Percentiles rank a stretch among this genome's conserved stretches.
Evolutionary conservation across 768 basidiomycete species (phyloP).

Genomic region (Cyclocybe cylindracea): DNA sequence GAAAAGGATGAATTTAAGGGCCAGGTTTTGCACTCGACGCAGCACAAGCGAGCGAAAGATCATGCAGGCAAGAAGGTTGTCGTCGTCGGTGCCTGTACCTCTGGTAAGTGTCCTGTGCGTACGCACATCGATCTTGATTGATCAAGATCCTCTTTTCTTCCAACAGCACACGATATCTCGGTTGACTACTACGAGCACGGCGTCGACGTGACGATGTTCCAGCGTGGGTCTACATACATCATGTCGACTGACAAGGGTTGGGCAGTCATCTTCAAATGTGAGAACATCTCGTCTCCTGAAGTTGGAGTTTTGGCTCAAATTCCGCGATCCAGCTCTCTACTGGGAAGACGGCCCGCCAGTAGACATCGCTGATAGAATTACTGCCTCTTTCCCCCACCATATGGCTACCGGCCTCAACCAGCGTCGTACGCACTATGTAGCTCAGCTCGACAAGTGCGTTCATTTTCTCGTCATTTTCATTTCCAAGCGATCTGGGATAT

Average conservation of each 20-base stretch:
- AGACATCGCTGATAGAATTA: slow-evolving; percentile 48
- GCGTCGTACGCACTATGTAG: no score
- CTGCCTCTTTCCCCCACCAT: slow-evolving; percentile 41
- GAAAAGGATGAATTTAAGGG: slow-evolving; percentile 49
- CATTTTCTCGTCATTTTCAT: no score
- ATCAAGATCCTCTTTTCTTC: background rate
- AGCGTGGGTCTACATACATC: slow-evolving; percentile 52
- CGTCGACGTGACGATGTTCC: slow-evolving; percentile 48
- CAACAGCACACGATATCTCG: slow-evolving; percentile 38
- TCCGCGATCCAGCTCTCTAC: slow-evolving; percentile 31
- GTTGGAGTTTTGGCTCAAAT: background rate
- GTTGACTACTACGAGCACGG: slow-evolving; percentile 40
- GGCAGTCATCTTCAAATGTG: slow-evolving; percentile 13
- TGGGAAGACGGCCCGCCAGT: slow-evolving; percentile 46
- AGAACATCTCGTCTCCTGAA: background rate
- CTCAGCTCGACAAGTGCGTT: no score
- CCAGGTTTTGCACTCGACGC: slow-evolving; percentile 49
- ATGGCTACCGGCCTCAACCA: no score
- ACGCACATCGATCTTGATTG: background rate
- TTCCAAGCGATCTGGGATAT: no score
- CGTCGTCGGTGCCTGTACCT: slow-evolving; percentile 57
- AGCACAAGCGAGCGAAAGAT: slow-evolving; percentile 45
- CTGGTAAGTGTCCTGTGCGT: slow-evolving; percentile 25
- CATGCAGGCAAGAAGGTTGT: slow-evolving; percentile 59
- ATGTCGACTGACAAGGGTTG: slow-evolving; percentile 41